Percentiles rank a stretch among this genome's conserved stretches.
These are phyloP conservation scores for Dacryopinax primogenitus DNA, from an alignment of 768 basidiomycete species.

Conservation along the genomic window DNA sequence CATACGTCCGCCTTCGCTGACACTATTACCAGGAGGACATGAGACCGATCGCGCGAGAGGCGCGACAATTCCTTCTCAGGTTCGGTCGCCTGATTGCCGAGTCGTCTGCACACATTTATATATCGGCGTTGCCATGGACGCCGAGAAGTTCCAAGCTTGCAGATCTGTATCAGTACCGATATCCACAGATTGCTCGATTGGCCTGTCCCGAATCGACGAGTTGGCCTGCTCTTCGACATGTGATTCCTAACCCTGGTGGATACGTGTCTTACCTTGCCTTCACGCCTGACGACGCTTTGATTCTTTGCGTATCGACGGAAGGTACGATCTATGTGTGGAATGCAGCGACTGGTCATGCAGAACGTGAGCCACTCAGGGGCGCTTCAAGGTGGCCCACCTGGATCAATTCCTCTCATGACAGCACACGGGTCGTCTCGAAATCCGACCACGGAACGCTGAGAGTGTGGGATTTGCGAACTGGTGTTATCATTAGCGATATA, in stretches of 20 bases:
- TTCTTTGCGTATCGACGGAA: not conserved
- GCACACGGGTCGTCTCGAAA: constrained; percentile 8
- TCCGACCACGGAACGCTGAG: constrained; percentile 13
- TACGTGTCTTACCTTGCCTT: not conserved
- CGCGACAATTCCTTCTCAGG: not conserved
- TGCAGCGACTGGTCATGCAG: not conserved
- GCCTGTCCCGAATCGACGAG: too few relatives aligned
- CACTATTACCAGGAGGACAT: not conserved
- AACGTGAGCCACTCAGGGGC: not conserved
- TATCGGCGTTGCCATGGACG: not conserved
- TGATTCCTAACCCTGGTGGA: not conserved
- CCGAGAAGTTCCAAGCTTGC: not conserved
- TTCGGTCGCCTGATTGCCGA: not conserved
- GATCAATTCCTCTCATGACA: constrained; percentile 13
- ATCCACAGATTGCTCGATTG: not conserved
- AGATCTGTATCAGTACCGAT: not conserved
- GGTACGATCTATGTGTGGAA: constrained; percentile 5
- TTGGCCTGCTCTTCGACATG: not conserved
- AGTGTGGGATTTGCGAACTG: constrained; percentile 13
- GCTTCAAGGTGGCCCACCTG: not conserved
- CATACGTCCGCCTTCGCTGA: not conserved
- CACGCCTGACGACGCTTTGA: not conserved
- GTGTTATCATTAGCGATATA: not conserved
- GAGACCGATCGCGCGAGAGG: not conserved
- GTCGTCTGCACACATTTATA: not conserved